A percentile compares a stretch with the other conserved stretches of the same genome.
These are phyloP conservation scores for Agrocybe pediades DNA, from an alignment of 768 basidiomycete genomes.

Conservation along the genomic window DNA sequence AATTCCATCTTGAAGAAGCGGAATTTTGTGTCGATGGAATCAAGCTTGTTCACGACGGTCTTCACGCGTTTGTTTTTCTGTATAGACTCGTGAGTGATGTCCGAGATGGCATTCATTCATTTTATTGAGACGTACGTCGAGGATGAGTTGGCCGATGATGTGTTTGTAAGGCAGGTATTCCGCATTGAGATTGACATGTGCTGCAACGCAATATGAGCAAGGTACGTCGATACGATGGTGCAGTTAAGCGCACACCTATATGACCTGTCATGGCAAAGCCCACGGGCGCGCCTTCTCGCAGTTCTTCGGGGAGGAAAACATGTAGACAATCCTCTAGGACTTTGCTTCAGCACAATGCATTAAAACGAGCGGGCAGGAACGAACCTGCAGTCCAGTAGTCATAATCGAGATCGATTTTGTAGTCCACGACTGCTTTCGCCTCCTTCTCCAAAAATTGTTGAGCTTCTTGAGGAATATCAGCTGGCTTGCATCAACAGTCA, in stretches of 20 bases:
- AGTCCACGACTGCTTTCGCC: constrained; percentile 53
- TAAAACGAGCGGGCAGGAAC: neutral
- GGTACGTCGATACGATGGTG: neutral
- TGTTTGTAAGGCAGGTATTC: constrained; percentile 92
- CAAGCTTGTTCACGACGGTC: constrained; percentile 95
- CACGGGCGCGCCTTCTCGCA: constrained; percentile 78
- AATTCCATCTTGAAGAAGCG: constrained; percentile 97
- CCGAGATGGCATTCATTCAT: constrained; percentile 1
- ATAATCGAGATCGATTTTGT: constrained; percentile 73
- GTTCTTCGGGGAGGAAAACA: constrained; percentile 76
- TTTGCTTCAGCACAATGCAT: neutral
- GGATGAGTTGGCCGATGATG: constrained; percentile 87
- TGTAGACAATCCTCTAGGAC: constrained; percentile 86
- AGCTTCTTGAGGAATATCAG: constrained; percentile 61
- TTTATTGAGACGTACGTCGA: constrained; percentile 65
- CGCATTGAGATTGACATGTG: constrained; percentile 87
- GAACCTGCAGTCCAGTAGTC: constrained; percentile 88
- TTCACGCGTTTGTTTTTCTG: constrained; percentile 85
- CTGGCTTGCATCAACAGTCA: constrained; percentile 52
- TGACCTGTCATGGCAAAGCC: constrained; percentile 91
- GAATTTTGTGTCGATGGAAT: constrained; percentile 82
- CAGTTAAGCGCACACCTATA: constrained; percentile 62
- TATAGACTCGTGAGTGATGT: neutral
- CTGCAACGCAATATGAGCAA: constrained; percentile 39
- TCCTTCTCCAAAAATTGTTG: constrained; percentile 57